Percentiles rank a stretch among this genome's conserved stretches.
Conservation (phyloP, 1,284 basidiomycete genomes). For the Boletus hoseneyae region DNA sequence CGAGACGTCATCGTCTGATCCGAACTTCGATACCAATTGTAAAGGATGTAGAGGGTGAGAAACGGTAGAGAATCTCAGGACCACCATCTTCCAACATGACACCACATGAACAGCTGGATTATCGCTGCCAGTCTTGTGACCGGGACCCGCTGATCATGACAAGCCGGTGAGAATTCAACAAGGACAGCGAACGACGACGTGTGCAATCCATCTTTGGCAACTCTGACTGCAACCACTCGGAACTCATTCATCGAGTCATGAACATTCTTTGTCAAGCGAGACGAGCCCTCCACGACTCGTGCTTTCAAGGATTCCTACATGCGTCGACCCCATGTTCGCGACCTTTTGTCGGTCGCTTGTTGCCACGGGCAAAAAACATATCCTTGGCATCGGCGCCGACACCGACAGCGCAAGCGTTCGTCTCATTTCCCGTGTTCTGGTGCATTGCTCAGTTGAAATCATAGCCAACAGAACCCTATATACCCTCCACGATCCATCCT, state of each 20-base stretch:
- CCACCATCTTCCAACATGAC: background rate
- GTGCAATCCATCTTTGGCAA: conserved; percentile 21
- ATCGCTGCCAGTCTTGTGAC: too few species aligned
- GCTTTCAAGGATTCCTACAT: conserved; percentile 12
- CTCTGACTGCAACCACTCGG: conserved; percentile 2
- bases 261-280: conserved; percentile 21
- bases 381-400: conserved; percentile 10
- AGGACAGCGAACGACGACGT: background rate
- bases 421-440: conserved; percentile 13
- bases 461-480: conserved; percentile 25
- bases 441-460: conserved; percentile 26
- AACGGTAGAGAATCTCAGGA: too few species aligned
- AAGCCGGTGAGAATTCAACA: conserved; percentile 11
- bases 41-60: too few species aligned
- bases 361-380: conserved; percentile 12
- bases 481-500: conserved; percentile 47
- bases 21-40: too few species aligned
- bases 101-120: background rate
- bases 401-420: conserved; percentile 26
- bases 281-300: conserved; percentile 26
- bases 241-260: conserved; percentile 14
- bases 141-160: background rate
- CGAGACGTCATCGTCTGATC: too few species aligned
- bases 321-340: conserved; percentile 4
- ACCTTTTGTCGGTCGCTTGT: background rate